phyloP scores from a whole-genome alignment of 768 basidiomycete species.

The Leucosporidium creatinivorum region DNA sequence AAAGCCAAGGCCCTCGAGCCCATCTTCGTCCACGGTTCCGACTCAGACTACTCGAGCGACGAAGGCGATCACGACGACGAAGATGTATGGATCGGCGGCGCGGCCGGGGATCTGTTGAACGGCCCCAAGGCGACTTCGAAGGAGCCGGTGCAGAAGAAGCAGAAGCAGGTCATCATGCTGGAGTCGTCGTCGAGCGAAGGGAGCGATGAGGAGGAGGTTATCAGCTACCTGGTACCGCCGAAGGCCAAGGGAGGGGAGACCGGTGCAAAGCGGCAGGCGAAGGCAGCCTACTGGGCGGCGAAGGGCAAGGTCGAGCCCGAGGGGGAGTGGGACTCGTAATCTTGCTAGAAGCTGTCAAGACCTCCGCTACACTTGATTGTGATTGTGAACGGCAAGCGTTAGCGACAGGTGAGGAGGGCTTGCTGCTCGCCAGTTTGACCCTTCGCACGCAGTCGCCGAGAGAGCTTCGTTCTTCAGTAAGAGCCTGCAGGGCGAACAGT shows the following conservation, averaged over 20 bases:
- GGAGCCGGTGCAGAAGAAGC: background rate
- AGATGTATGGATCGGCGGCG: constrained; percentile 26
- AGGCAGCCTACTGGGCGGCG: constrained; percentile 15
- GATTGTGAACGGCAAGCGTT: no score
- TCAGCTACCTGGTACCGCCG: background rate
- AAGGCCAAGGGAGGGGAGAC: background rate
- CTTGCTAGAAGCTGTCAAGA: no score
- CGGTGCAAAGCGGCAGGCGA: constrained; percentile 7
- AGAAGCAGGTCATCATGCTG: background rate
- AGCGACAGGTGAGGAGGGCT: no score
- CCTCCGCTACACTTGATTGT: no score
- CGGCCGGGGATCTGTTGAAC: background rate
- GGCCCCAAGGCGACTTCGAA: background rate
- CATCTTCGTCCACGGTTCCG: constrained; percentile 2
- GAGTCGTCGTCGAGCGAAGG: background rate
- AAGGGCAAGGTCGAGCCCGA: constrained; percentile 7
- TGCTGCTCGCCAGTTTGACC: no score
- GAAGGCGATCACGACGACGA: background rate
- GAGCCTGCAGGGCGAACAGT: no score
- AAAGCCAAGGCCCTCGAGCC: background rate
- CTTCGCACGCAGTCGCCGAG: no score
- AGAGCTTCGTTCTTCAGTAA: no score
- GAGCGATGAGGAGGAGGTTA: background rate
- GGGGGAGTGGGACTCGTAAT: no score
- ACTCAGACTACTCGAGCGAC: background rate